phyloP scores from a whole-genome alignment of 2,329 filamentous ascomycete genomes.

The Calonectria leucothoes region DNA sequence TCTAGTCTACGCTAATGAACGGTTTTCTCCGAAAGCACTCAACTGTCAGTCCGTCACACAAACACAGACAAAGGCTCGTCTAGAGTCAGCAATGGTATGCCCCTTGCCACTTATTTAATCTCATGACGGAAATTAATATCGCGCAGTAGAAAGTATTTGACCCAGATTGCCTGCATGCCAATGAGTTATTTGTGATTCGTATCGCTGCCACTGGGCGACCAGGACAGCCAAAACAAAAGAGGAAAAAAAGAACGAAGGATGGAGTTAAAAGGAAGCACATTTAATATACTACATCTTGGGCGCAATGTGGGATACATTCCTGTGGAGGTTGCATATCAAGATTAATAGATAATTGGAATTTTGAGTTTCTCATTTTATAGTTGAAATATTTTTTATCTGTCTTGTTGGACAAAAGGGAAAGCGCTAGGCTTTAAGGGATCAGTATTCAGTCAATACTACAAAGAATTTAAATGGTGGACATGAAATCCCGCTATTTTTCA shows the following conservation, averaged over 20 bases:
- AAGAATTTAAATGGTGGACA: too few relatives aligned
- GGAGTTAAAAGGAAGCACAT: not conserved
- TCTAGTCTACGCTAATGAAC: too few relatives aligned
- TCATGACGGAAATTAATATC: too few relatives aligned
- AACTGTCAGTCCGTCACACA: too few relatives aligned
- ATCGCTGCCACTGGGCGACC: too few relatives aligned
- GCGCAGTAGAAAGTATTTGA: too few relatives aligned
- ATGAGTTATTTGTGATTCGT: too few relatives aligned
- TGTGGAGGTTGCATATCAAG: not conserved
- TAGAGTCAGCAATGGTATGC: too few relatives aligned
- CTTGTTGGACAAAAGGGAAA: not conserved
- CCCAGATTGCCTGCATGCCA: too few relatives aligned
- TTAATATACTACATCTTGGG: not conserved
- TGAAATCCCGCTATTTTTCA: not conserved
- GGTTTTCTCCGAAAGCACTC: too few relatives aligned
- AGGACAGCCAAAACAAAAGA: not conserved
- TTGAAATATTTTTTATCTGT: fast-evolving
- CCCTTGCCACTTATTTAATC: too few relatives aligned
- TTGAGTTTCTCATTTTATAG: not conserved
- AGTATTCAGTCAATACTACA: not conserved
- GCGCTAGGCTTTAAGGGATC: fast-evolving
- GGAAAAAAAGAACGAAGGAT: not conserved
- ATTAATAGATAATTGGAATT: not conserved
- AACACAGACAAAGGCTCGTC: too few relatives aligned
- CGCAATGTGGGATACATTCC: not conserved